Percentiles rank a stretch among this genome's conserved stretches.
Conservation (phyloP, 164 flowering plant genomes). For the Aristolochia californica region DNA sequence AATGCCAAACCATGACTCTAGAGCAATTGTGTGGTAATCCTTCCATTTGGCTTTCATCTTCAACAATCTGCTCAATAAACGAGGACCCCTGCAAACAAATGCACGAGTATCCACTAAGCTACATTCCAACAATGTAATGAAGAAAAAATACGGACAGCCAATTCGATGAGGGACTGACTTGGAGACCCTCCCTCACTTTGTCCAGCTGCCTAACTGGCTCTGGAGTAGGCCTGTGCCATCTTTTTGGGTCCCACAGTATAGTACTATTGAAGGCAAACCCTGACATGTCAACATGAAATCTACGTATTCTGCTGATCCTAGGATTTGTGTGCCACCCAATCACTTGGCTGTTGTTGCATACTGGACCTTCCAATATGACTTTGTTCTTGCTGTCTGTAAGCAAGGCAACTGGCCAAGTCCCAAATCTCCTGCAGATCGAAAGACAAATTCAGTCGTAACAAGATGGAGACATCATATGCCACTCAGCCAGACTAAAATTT, state of each 20-base stretch:
- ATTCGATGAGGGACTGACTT: constrained; percentile 29
- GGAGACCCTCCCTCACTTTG: constrained; percentile 39
- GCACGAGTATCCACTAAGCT: not conserved
- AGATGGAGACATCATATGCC: not conserved
- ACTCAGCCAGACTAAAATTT: too few species aligned
- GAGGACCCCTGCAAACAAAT: constrained; percentile 39
- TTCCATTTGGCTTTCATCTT: constrained; percentile 96
- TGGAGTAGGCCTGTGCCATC: constrained; percentile 65
- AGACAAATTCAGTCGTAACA: constrained; percentile 7
- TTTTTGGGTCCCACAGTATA: constrained; percentile 77
- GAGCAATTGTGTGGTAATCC: constrained; percentile 43
- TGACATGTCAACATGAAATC: constrained; percentile 69
- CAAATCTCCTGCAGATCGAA: constrained; percentile 55
- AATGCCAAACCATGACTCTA: constrained; percentile 63
- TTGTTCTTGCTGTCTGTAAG: constrained; percentile 21
- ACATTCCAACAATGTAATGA: not conserved
- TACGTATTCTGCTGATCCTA: constrained; percentile 21
- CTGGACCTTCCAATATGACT: constrained; percentile 51
- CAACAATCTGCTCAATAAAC: constrained; percentile 73
- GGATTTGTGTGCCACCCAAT: constrained; percentile 68
- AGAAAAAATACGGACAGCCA: not conserved
- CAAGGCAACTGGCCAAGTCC: constrained; percentile 74
- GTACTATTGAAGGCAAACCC: constrained; percentile 94
- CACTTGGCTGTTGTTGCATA: constrained; percentile 67
- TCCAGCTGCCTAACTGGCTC: constrained; percentile 60